phyloP scores from a whole-genome alignment of 1,284 basidiomycete species.

The Vanrija sp. region DNA sequence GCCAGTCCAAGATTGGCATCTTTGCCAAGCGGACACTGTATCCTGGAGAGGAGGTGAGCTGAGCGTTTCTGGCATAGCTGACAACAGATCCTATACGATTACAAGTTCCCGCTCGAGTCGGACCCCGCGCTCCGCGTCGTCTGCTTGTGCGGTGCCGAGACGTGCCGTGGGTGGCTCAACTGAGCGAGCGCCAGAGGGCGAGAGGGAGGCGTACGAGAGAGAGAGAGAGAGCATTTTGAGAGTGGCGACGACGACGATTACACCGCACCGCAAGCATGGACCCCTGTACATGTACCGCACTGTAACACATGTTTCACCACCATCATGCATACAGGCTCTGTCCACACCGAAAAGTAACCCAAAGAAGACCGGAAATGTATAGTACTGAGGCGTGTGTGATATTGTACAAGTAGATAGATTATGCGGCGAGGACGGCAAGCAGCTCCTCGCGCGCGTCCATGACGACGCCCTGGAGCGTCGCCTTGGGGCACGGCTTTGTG shows the following conservation, averaged over 20 bases:
- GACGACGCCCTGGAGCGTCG: conserved; percentile 30
- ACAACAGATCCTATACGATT: conserved; percentile 36
- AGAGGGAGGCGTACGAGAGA: too few species aligned
- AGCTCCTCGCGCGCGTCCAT: conserved; percentile 20
- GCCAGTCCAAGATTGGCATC: conserved; percentile 94
- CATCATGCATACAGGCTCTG: too few species aligned
- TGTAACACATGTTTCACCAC: too few species aligned
- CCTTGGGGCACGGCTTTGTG: conserved; percentile 39
- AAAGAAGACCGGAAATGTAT: too few species aligned
- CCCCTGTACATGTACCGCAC: too few species aligned
- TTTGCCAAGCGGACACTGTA: conserved; percentile 94
- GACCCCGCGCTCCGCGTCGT: conserved; percentile 57
- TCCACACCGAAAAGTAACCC: too few species aligned
- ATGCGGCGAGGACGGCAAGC: too few species aligned
- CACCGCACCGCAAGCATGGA: too few species aligned
- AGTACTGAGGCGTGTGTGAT: too few species aligned
- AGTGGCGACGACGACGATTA: too few species aligned
- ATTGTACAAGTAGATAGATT: too few species aligned
- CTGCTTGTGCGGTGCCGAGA: conserved; percentile 78
- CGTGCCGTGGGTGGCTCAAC: conserved; percentile 86
- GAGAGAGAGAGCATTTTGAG: too few species aligned
- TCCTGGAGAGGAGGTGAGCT: conserved; percentile 90
- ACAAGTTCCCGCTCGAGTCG: conserved; percentile 45
- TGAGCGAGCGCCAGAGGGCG: conserved; percentile 51
- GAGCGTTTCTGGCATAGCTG: conserved; percentile 53